Conservation (phyloP, 192 early-diverging fungal genomes). For the Coemansia sp. region DNA sequence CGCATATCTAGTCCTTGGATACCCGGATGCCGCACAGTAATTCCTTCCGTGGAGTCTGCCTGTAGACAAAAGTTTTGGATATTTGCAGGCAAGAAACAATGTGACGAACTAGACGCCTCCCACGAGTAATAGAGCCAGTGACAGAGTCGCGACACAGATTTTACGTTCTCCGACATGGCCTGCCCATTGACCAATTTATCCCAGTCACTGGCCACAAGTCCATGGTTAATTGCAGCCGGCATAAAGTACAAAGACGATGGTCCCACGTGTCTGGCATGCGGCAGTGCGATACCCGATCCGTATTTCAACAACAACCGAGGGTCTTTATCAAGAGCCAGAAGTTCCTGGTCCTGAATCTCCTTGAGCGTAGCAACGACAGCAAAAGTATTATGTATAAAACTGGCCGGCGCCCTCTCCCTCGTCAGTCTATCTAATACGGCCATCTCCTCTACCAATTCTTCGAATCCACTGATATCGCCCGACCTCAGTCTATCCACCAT, state of each 20-base stretch:
- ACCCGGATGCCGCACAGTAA: constrained; percentile 24
- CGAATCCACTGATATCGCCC: constrained; percentile 47
- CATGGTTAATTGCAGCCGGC: constrained; percentile 23
- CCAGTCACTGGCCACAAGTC: constrained; percentile 24
- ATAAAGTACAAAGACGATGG: constrained; percentile 44
- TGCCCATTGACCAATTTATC: constrained; percentile 3
- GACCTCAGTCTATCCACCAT: constrained; percentile 25
- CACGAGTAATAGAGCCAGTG: constrained; percentile 45
- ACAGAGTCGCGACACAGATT: constrained; percentile 1
- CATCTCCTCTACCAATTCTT: constrained; percentile 40
- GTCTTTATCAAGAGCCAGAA: constrained; percentile 33
- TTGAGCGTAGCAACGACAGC: constrained; percentile 36
- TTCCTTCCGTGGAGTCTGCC: constrained; percentile 31
- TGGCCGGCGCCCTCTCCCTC: constrained; percentile 29
- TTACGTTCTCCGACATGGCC: neutral
- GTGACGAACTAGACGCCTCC: constrained; percentile 37
- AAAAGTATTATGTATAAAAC: constrained; percentile 54
- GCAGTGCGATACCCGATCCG: constrained; percentile 48
- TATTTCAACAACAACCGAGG: constrained; percentile 19
- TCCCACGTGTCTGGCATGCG: constrained; percentile 41
- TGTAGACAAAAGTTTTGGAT: constrained; percentile 30
- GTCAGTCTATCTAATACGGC: constrained; percentile 41
- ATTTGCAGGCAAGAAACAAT: constrained; percentile 35
- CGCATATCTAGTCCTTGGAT: constrained; percentile 42
- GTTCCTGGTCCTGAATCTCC: constrained; percentile 46